Base-by-base conservation (phyloP, 164 flowering plant species). In the Aristolochia fimbriata region DNA sequence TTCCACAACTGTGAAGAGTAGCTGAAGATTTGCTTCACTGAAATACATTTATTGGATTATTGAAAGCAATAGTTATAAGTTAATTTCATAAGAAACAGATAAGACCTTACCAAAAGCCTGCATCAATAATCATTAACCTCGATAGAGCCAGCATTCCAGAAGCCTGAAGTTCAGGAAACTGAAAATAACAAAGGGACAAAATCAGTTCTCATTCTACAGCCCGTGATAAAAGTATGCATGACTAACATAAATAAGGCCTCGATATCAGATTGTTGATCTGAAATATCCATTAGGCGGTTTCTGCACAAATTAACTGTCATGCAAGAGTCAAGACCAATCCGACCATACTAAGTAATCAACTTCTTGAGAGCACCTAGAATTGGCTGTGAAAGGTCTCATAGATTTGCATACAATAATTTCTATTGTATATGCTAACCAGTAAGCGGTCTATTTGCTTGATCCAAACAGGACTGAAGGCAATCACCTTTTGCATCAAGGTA, bases 11-110 rank as follows among this genome's bases (percentile, higher is more conserved):
- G 99, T 94, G 80, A 94, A 94, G 52, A 94, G 91, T 58, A 94
- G 96, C 80, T 88, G 99, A 63, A 94, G 99, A 71, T 94, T 94
- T 68, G 80, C 81, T 62, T 83, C 82, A 72, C 99, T 94, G 86
- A 55, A 73, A 76, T 30, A 14, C 57, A 74, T 57, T 59, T 20
- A 71, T 55, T 51, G 50, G 57, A 72, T 41, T 21, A 46, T 17
- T 47, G 12, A 37, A 16, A 49, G 48, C 9, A 24, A 7, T 5
- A 57, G 20, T 47, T 21, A 9, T 12, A 43, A 57, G 11, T 22
- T 15, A 19, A 30, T 60, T 24, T 45, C 20, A 12, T 7, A 25
- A 47, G 23, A 57, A 20, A 25, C 43, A 45, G 15, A 23, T 10
- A 47, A 54, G 47, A 22, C 14, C 78, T 81, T 72, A 94, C 99